Base-by-base conservation (phyloP, 768 basidiomycete genomes). In the Sarcodon sp. region DNA sequence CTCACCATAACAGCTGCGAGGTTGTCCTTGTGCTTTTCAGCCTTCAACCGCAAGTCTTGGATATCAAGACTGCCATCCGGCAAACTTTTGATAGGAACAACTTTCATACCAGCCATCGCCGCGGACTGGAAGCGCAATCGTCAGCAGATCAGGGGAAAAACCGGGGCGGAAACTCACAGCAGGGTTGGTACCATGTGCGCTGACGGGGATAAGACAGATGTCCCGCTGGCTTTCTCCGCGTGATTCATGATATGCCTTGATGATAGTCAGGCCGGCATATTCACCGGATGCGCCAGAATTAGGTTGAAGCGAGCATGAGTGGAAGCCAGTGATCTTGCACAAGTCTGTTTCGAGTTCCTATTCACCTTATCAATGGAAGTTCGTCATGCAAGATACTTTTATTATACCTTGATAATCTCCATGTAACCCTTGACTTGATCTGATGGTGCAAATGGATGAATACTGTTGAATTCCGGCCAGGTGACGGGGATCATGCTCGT, bases 201-300 rank as follows among this genome's bases (percentile, higher is more conserved):
- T 94, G 47, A 94, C 67, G 47, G 96, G 96, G 56, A 97, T 94
- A 46, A 97, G 66, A 61, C 92, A 98, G 45, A 97, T 76, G 61
- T 98, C 77, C 41, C 96, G 80, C 54, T 93, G 79, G 1, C 70
- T 74, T 57, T 98, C 82, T 33, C 87, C 87, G 16, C 83, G 80
- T 47, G 89, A 87, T 60, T 86, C 83, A 58, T 97, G 91, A 65
- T 92, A 99, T 8, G 93, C 93, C 44, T 84, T 79, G 59, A 99
- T 97, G 51, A 97, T 84, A 46, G 78, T 83, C 16, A 99, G 75
- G n/a, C 96, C 96, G 33, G 96, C 78, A 57, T 93, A 99, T 67
- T 99, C 96, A 27, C 96, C 96, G 51, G 92, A 89, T 13, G 96
- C 96, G 39, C 96, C 96, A 11, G 96, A 98, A 65, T 99, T 99